Evolutionary conservation across 2,329 filamentous ascomycete genomes (phyloP).

Genomic region (Colletotrichum sp.): DNA sequence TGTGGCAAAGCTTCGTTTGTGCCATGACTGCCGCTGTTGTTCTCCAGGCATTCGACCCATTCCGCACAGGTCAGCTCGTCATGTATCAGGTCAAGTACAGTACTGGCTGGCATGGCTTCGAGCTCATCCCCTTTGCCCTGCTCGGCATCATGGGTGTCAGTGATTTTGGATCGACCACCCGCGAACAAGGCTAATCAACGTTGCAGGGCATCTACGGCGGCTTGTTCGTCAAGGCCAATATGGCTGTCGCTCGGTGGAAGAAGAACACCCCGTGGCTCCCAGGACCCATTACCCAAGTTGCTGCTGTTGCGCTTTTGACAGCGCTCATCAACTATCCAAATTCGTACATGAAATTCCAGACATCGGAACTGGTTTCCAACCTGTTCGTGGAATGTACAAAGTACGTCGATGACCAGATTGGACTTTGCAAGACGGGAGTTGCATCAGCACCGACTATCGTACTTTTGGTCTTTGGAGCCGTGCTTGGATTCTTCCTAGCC

Average conservation of each 20-base stretch:
- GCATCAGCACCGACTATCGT: conserved; percentile 84
- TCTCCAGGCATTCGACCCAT: conserved; percentile 90
- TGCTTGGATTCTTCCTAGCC: conserved; percentile 85
- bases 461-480: conserved; percentile 79
- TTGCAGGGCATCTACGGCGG: conserved; percentile 84
- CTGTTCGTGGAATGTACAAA: conserved; percentile 91
- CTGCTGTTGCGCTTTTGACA: conserved; percentile 79
- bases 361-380: conserved; percentile 87
- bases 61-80: conserved; percentile 93
- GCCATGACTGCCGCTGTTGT: conserved; percentile 98
- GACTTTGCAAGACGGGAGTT: conserved; percentile 86
- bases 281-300: conserved; percentile 79
- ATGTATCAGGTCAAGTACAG: conserved; percentile 96
- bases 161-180: conserved; percentile 23
- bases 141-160: conserved; percentile 81
- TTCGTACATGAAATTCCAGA: conserved; percentile 92
- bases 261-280: conserved; percentile 69
- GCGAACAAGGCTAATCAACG: conserved; percentile 13
- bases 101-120: conserved; percentile 91
- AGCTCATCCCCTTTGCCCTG: conserved; percentile 85
- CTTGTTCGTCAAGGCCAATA: conserved; percentile 93
- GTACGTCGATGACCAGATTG: conserved; percentile 83
- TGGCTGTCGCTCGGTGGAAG: conserved; percentile 83
- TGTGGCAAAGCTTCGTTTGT: conserved; percentile 99
- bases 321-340: conserved; percentile 95